Evolutionary conservation across 2,329 filamentous ascomycete genomes (phyloP), one percentile per base, ranked within the genome.

Genomic region (Neophaeococcomyces aloes): DNA sequence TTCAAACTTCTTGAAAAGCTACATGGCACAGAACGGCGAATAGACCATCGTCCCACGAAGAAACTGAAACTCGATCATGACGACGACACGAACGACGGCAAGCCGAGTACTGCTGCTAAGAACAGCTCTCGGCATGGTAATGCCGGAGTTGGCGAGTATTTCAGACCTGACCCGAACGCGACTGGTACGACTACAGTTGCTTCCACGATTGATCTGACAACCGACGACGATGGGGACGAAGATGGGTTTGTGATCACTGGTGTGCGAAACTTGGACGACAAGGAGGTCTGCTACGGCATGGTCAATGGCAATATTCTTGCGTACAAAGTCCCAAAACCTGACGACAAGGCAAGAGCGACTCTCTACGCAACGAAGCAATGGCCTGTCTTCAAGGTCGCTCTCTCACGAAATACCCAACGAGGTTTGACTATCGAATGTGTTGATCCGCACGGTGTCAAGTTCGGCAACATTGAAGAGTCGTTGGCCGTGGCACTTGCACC

Each of bases 391-490:
- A 52, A 45, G 42, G 52, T 51, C 33, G 47, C 36, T 10, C 46
- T 56, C 3, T 19, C 31, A 17, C 52, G 53, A 13, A 38, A 23
- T n/a, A 31, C 46, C 10, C 33, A 43, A 1, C 41, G 41, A 32
- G 40, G 71, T 10, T 69, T 74, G 33, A 72, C 70, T 14, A 86
- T 95, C 39, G 72, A 82, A 43, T 81, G 86, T 7, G 74, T 78
- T 30, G 89, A 96, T 58, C 72, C 81, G 49, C 79, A 77, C 1
- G 74, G 78, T 3, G 71, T 72, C 30, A 74, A 81, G 25, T 88
- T 95, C 56, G 91, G 86, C 11, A 72, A 72, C n/a, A 64, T 96
- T 4, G 86, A 94, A 69, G 33, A 56, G 6, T 74, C 71, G 52
- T 79, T 79, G 13, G 77, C 86, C 0, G 63, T 68, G 15, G 84